phyloP scores from a whole-genome alignment of 768 basidiomycete species.

The Tricholoma saponaceum region DNA sequence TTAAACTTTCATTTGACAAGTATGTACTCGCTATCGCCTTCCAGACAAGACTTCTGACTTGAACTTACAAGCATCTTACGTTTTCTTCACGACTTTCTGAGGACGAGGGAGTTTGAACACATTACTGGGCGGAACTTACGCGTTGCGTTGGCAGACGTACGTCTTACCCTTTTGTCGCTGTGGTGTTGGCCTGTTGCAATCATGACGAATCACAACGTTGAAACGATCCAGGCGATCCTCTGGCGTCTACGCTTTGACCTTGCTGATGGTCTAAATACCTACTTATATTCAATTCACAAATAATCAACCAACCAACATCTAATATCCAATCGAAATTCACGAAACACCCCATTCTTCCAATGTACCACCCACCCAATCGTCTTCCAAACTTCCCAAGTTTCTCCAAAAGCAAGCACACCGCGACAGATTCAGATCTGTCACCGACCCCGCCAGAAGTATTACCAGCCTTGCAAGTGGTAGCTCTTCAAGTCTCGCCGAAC shows the following conservation, averaged over 20 bases:
- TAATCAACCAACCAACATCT: not conserved
- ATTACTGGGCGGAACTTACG: not conserved
- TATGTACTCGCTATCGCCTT: not conserved
- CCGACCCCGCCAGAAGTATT: constrained; percentile 33
- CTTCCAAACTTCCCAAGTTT: constrained; percentile 63
- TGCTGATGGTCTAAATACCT: not conserved
- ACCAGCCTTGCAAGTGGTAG: constrained; percentile 34
- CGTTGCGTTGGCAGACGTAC: not conserved
- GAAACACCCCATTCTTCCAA: constrained; percentile 39
- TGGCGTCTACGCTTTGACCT: not conserved
- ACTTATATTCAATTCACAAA: not conserved
- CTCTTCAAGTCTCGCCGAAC: constrained; percentile 24
- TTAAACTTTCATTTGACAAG: not conserved
- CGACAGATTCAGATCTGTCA: constrained; percentile 56
- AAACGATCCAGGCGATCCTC: not conserved
- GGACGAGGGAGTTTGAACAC: too few relatives aligned
- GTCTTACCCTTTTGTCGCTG: not conserved
- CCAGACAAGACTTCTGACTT: not conserved
- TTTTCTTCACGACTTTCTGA: not conserved
- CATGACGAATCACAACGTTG: not conserved
- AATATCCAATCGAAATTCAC: constrained; percentile 46
- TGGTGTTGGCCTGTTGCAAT: not conserved
- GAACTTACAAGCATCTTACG: not conserved
- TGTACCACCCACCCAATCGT: constrained; percentile 34
- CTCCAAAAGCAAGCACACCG: constrained; percentile 56